Evolutionary conservation across 2,329 filamentous ascomycete species (phyloP), one percentile per base, ranked within the genome.

Genomic region (Chrysoporthe austroafricana): DNA sequence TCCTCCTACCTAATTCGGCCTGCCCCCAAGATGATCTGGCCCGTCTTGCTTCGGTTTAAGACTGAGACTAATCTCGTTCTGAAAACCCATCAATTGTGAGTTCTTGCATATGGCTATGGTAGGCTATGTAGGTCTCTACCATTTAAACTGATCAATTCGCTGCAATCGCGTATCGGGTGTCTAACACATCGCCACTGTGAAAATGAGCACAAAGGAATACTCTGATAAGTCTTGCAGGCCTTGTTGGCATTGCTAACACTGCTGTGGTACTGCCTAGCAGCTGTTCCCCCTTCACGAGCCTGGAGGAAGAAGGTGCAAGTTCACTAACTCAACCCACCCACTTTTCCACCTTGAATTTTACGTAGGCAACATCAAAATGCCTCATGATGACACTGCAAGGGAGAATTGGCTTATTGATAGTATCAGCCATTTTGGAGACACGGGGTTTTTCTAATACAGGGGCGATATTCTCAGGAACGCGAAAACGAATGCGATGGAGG

Each of bases 1-100:
- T 69, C 67, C 64, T 67, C 67, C 64, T 67, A 66, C 64, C 62
- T 62, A 54, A 67, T 69, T 36, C 52, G 64, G 64, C n/a, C 50
- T 8, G 13, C 36, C n/a, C 61, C 61, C 46, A 39, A 63, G 32
- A 63, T 16, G 34, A 52, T 42, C 46, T 42, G 43, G 11, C 46
- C 34, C 61, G 61, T 63, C 42, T 54, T 63, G 61, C 61, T 54
- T 63, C 46, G 61, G 48, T 63, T 63, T 63, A 62, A 63, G 32
- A 44, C n/a, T 26, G n/a, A 60, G 39, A 34, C 57, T 42, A 60
- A 21, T 26, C 57, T 60, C 26, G 13, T 54, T 54, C 50, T 16
- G 50, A 26, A 26, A 26, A 26, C 26, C 26, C 26, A 26, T 26
- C 26, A 26, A 26, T 26, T 26, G 26, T 26, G 26, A 26, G 26